Base-by-base conservation (phyloP, 2,329 filamentous ascomycete species). In the Trichoderma citrinoviride region DNA sequence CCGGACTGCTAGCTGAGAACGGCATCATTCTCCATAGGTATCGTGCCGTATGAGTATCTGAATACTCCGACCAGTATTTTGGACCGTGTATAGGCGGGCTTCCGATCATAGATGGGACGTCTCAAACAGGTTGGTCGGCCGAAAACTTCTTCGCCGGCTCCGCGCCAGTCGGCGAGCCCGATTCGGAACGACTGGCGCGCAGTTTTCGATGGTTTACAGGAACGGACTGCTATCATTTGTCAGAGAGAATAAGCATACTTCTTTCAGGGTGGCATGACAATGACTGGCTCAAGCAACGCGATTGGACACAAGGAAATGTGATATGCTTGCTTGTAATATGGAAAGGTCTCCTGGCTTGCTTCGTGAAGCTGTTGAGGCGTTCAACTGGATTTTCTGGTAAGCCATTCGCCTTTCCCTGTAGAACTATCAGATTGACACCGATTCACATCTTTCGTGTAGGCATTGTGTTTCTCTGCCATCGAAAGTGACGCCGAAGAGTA, bases 91-190 rank as follows among this genome's bases (percentile, higher is more conserved):
- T 50, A 60, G 27, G 25, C 58, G 37, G 40, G 25, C 21, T 14
- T 41, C 12, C n/a, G 25, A 19, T 33, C 29, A 33, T 43, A 62
- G 40, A n/a, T 54, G 6, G 23, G 5, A 25, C 25, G 50, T 19
- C 50, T 40, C 40, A 21, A 63, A 46, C 47, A 7, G 50, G 50
- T 19, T 40, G 41, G 50, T 37, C 50, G 37, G 60, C 60, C 49
- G 60, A 62, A 46, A 41, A 37, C 33, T 33, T 40, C 25, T 23
- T 14, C 46, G 29, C 43, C 54, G 57, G 57, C 10, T 50, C 57
- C 57, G 46, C 44, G 37, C 47, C 12, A 53, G 37, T 23, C 57
- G 57, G 57, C 37, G 57, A 61, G 37, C 57, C 57, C 57, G 57
- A 61, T 43, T 61, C 44, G 57, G 57, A 44, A 52, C 29, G 37